These are phyloP conservation scores for Phialophora macrospora DNA, from an alignment of 2,329 filamentous ascomycete species.

Conservation along the genomic window DNA sequence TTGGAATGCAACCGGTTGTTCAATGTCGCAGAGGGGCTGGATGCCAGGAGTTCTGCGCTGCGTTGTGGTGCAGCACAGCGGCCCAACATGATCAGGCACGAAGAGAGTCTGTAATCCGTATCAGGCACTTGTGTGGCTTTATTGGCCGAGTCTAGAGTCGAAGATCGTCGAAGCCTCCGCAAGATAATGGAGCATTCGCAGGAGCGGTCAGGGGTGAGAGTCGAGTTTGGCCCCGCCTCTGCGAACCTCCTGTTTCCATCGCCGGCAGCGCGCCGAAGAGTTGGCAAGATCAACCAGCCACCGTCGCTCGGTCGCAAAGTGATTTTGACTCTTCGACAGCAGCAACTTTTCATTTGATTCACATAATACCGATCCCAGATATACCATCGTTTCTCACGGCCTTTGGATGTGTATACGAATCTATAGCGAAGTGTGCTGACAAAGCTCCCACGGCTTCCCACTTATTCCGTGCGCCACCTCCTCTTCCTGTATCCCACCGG, in stretches of 20 bases:
- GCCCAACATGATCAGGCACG: conserved; percentile 1
- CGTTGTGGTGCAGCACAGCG: not conserved
- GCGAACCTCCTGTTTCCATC: conserved; percentile 4
- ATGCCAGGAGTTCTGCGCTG: not conserved
- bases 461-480: conserved; percentile 11
- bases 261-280: not conserved
- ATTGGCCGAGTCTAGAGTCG: conserved; percentile 7
- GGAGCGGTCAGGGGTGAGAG: conserved; percentile 13
- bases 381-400: conserved; percentile 3
- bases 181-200: conserved; percentile 5
- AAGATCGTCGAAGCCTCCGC: conserved; percentile 8
- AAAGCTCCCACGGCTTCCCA: conserved; percentile 17
- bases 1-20: not conserved
- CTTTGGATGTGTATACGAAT: not conserved
- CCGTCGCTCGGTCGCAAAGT: not conserved
- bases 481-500: conserved; percentile 8
- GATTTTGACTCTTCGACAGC: not conserved
- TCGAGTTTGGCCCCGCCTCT: conserved; percentile 8
- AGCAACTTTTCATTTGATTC: not conserved
- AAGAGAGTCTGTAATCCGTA: not conserved
- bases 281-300: conserved; percentile 1
- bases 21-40: not conserved
- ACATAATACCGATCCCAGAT: not conserved
- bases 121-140: not conserved
- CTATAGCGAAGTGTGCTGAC: conserved; percentile 8